Evolutionary conservation across 495 filamentous ascomycete species (phyloP), one percentile per base, ranked within the genome.

Genomic region (Daldinia caldariorum): DNA sequence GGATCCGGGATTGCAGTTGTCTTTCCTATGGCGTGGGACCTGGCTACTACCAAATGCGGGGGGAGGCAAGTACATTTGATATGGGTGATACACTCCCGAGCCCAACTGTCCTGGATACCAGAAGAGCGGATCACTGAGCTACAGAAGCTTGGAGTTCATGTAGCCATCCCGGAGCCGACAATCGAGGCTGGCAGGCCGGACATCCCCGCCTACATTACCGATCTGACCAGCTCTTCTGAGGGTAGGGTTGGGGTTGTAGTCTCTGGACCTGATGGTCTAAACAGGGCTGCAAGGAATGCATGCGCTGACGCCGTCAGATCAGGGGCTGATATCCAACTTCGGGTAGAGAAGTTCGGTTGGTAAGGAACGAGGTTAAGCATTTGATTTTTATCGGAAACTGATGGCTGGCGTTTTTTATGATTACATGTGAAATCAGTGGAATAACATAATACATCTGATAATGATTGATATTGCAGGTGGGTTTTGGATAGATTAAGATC

Each of bases 1-100:
- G 88, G 89, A 10, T 86, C 83, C 14, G 88, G 87, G n/a, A 87
- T 90, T 38, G 88, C 85, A 0, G 87, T 89, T 49, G 79, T 83
- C 2, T 88, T 85, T 64, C 84, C 85, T 6, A 69, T 87, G 4
- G 72, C 83, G 4, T 87, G 83, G 74, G 77, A 79, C 54, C 63
- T 84, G 35, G 64, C 65, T 0, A 65, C 61, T 16, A 65, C 12
- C 20, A 71, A 70, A 10, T 51, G 39, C 26, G 63, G 70, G 18
- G 72, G 61, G 14, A 74, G 75, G 58, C 83, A 79, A 58, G 80
- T 88, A 0, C 76, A 83, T 55, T 72, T 90, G n/a, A 80, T 89
- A 39, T 89, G 86, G 87, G 78, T 89, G 7, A 80, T 85, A 22
- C 85, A 86, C 65, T 77, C 86, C 5, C 61, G 76, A 8, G 76